Evolutionary conservation across 306 rosid genomes (phyloP), one percentile per base, ranked within the genome.

Genomic region (Rosa multiflora): DNA sequence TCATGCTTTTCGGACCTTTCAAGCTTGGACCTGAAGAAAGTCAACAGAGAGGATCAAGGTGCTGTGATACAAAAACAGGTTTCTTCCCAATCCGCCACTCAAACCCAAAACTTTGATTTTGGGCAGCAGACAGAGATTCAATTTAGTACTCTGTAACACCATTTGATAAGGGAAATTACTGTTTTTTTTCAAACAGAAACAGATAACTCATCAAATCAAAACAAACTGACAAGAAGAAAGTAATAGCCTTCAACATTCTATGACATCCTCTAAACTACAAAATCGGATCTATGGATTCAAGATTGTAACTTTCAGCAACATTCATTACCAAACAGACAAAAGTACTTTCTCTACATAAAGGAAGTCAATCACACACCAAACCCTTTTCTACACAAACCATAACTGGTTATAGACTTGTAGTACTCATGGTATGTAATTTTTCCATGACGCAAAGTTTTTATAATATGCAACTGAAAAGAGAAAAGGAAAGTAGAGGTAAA

Each of bases 1-100:
- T 72, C 85, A 82, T 77, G 49, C 21, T 42, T 26, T 6, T 5
- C 8, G 8, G 4, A 18, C 55, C 67, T 64, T 43, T 12, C 17
- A 32, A 44, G 68, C 53, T 74, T 67, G 74, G 68, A 46, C 37
- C 75, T 74, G 70, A 80, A 67, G 23, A 37, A 66, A 32, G n/a
- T 66, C 47, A 66, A 15, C 46, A 61, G 2, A 18, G 10, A 55
- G 20, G 26, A 55, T 55, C 61, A 59, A 23, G 66, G 37, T 59
- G 13, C 13, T 23, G 42, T 67, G 13, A 17, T 5, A 39, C 15
- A 35, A 35, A 10, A 20, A 67, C 20, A 12, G 17, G 46, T 67
- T 42, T 18, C 61, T 4, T 67, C 72, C 49, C 46, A 37, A 37
- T 35, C 71, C 71, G 17, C 69, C 47, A 20, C 70, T 64, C 20